Evolutionary conservation across 371 early-diverging fungal species (phyloP).

Genomic region (Chytridiales sp.): DNA sequence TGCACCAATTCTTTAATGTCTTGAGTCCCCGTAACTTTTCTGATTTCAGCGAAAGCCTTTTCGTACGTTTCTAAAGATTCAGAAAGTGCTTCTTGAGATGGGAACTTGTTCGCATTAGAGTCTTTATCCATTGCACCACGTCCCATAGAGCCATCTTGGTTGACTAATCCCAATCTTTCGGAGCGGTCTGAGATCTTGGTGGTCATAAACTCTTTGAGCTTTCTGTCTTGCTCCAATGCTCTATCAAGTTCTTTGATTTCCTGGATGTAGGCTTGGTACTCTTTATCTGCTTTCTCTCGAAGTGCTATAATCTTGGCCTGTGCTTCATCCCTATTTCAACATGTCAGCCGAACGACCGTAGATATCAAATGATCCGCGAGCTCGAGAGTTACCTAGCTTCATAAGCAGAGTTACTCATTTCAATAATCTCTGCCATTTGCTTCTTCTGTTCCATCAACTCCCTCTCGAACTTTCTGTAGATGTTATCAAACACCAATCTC

Average conservation of each 20-base stretch:
- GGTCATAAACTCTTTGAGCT: constrained; percentile 57
- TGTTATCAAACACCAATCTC: constrained; percentile 55
- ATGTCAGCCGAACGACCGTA: neutral
- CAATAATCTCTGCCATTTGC: constrained; percentile 58
- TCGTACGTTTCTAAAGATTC: constrained; percentile 52
- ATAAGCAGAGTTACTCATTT: constrained; percentile 56
- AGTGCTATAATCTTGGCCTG: constrained; percentile 54
- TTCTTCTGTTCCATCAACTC: constrained; percentile 57
- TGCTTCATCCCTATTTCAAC: constrained; percentile 51
- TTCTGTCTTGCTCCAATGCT: constrained; percentile 55
- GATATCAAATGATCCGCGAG: too few relatives aligned
- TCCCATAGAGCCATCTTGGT: constrained; percentile 16
- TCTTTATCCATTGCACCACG: constrained; percentile 37
- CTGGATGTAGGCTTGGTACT: constrained; percentile 57
- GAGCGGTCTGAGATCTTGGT: constrained; percentile 52
- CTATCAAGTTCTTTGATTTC: constrained; percentile 62
- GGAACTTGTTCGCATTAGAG: constrained; percentile 36
- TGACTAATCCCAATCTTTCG: constrained; percentile 19
- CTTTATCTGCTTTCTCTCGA: constrained; percentile 59
- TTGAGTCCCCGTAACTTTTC: constrained; percentile 48
- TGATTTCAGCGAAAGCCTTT: constrained; percentile 47
- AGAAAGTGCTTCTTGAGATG: constrained; percentile 48
- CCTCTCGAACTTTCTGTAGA: constrained; percentile 54
- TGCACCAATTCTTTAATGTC: constrained; percentile 52
- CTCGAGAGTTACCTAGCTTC: constrained; percentile 52